These are phyloP conservation scores for Sophora flavescens DNA, from an alignment of 306 rosid genomes.

Conservation along the genomic window DNA sequence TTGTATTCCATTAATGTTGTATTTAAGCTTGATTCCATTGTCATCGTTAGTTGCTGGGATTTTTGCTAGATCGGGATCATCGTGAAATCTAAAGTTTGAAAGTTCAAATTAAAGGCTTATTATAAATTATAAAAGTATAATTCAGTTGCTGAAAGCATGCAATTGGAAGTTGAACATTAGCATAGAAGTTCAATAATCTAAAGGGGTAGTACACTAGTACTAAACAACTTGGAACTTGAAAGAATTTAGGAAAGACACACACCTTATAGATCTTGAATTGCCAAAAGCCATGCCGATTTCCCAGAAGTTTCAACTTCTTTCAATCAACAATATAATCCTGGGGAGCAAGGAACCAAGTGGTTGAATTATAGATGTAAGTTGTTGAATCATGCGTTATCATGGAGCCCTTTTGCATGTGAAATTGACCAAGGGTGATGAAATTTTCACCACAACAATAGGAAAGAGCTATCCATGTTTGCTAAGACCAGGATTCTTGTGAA, in stretches of 20 bases:
- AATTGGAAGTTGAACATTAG: not conserved
- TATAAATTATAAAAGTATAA: not conserved
- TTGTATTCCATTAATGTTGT: slow-evolving; percentile 43
- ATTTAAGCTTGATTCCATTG: slow-evolving; percentile 33
- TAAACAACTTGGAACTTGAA: slow-evolving; percentile 1
- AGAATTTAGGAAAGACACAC: slow-evolving; percentile 17
- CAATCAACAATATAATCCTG: slow-evolving; percentile 32
- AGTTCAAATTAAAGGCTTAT: slow-evolving; percentile 1
- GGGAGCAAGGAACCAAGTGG: slow-evolving; percentile 16
- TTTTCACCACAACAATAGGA: slow-evolving; percentile 49
- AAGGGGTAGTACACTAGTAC: not conserved
- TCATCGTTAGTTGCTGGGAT: slow-evolving; percentile 12
- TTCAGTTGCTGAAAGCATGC: not conserved
- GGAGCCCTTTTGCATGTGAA: slow-evolving; percentile 31
- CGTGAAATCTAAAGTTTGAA: slow-evolving; percentile 51
- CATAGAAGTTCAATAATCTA: slow-evolving; percentile 2
- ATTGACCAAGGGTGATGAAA: slow-evolving; percentile 38
- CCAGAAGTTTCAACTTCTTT: slow-evolving; percentile 34
- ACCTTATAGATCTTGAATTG: slow-evolving; percentile 67
- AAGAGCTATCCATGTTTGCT: slow-evolving; percentile 31
- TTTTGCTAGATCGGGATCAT: slow-evolving; percentile 45
- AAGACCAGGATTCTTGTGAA: slow-evolving; percentile 58
- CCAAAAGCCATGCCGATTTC: slow-evolving; percentile 56
- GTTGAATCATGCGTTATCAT: slow-evolving; percentile 12
- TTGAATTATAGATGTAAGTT: slow-evolving; percentile 8